Percentiles rank a stretch among this genome's conserved stretches.
These are phyloP conservation scores for Leptomonas pyrrhocoris DNA, from an alignment of 208 protist genomes.

Conservation along the genomic window DNA sequence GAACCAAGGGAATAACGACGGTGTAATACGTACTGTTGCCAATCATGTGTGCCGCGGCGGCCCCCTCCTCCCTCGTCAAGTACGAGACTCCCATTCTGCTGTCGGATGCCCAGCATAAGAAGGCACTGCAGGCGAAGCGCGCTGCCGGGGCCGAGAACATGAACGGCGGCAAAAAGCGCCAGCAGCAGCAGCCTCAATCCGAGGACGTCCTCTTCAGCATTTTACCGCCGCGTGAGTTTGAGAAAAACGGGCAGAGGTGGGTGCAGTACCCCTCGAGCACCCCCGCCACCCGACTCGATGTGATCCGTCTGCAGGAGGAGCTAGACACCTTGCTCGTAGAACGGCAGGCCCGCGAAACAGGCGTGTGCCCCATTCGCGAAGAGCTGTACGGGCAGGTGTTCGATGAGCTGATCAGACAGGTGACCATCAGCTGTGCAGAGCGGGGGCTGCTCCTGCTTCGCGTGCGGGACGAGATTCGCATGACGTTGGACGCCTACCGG, in stretches of 20 bases:
- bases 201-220: constrained; percentile 93
- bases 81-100: constrained; percentile 91
- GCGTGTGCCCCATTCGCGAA: constrained; percentile 98
- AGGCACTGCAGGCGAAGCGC: constrained; percentile 53
- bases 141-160: neutral
- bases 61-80: constrained; percentile 77
- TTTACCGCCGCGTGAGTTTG: constrained; percentile 89
- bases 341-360: constrained; percentile 96
- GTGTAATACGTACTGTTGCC: neutral
- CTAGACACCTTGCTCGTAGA: constrained; percentile 94
- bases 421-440: constrained; percentile 98
- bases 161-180: constrained; percentile 13
- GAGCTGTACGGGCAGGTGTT: constrained; percentile 98
- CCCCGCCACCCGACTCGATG: constrained; percentile 88
- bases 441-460: constrained; percentile 97
- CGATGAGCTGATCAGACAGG: constrained; percentile 98
- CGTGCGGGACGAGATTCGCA: constrained; percentile 97
- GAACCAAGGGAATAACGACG: too few species aligned
- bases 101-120: constrained; percentile 77
- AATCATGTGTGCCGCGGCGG: constrained; percentile 28
- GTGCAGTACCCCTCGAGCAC: constrained; percentile 90
- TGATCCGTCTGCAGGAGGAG: constrained; percentile 94
- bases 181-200: constrained; percentile 48
- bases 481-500: constrained; percentile 88
- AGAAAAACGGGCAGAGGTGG: constrained; percentile 84